A percentile compares a stretch with the other conserved stretches of the same genome.
These are phyloP conservation scores for Aspergillus sclerotiicarbonarius DNA, from an alignment of 495 filamentous ascomycete genomes.

Conservation along the genomic window DNA sequence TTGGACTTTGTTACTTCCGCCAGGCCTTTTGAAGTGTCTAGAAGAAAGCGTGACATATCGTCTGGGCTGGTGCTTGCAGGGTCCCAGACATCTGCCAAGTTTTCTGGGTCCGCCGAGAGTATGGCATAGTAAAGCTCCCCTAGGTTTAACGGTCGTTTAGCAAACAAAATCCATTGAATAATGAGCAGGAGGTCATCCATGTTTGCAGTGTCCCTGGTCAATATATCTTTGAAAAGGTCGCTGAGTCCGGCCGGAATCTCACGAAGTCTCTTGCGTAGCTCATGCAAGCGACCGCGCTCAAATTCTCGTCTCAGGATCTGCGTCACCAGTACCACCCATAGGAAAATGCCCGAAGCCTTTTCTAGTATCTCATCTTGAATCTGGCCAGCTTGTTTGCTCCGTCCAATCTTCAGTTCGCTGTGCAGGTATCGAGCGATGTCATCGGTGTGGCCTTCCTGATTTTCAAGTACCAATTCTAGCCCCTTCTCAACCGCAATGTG, in stretches of 20 bases:
- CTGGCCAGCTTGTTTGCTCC: constrained; percentile 11
- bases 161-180: constrained; percentile 37
- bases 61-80: neutral
- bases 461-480: constrained; percentile 24
- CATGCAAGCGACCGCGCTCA: constrained; percentile 18
- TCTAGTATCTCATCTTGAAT: constrained; percentile 27
- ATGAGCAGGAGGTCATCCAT: constrained; percentile 27
- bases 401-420: constrained; percentile 22
- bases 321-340: constrained; percentile 49
- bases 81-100: neutral
- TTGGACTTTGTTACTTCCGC: constrained; percentile 32
- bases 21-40: constrained; percentile 42
- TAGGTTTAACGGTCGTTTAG: constrained; percentile 25
- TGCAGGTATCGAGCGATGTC: constrained; percentile 28
- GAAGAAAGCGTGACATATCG: constrained; percentile 27
- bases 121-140: constrained; percentile 36
- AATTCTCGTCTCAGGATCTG: constrained; percentile 42
- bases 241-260: constrained; percentile 34
- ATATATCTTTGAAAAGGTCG: constrained; percentile 38
- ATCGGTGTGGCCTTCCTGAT: constrained; percentile 24
- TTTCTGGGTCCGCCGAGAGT: constrained; percentile 10
- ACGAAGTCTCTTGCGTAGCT: constrained; percentile 23
- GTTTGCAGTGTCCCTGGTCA: constrained; percentile 26
- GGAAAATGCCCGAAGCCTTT: constrained; percentile 44
- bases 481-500: constrained; percentile 36